Conservation (phyloP, 768 basidiomycete genomes). For the Lyophyllum shimeji region DNA sequence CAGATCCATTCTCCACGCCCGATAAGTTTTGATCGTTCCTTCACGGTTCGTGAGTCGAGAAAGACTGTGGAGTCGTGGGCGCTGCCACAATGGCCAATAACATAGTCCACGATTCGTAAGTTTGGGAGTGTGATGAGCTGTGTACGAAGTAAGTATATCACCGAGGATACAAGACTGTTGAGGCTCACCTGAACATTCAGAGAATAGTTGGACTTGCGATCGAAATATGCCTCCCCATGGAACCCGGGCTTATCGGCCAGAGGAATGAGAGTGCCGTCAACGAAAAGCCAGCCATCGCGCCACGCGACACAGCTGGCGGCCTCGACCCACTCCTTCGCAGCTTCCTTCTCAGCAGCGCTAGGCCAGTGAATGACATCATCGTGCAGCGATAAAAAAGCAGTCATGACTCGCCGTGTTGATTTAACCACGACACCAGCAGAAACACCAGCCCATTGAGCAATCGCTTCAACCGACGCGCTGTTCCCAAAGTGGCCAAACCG, state of each 20-base stretch:
- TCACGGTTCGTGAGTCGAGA: constrained; percentile 16
- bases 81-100: constrained; percentile 28
- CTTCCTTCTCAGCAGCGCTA: constrained; percentile 2
- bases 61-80: constrained; percentile 33
- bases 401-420: constrained; percentile 11
- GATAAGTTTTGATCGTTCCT: constrained; percentile 20
- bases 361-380: constrained; percentile 1
- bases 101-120: constrained; percentile 33
- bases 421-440: constrained; percentile 16
- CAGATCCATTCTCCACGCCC: constrained; percentile 32
- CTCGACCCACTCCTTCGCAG: constrained; percentile 22
- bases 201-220: constrained; percentile 27
- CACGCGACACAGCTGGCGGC: constrained; percentile 17
- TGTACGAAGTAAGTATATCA: too few species aligned
- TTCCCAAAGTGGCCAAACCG: constrained; percentile 20
- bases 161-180: background rate
- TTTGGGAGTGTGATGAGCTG: constrained; percentile 33
- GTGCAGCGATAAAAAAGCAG: background rate
- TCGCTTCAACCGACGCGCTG: constrained; percentile 12
- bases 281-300: constrained; percentile 18
- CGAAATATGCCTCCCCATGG: constrained; percentile 27
- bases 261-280: constrained; percentile 21
- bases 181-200: constrained; percentile 10
- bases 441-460: constrained; percentile 23
- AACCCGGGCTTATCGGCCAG: constrained; percentile 16